Evolutionary conservation across 768 basidiomycete species (phyloP).

Genomic region (Suillus alpinus): DNA sequence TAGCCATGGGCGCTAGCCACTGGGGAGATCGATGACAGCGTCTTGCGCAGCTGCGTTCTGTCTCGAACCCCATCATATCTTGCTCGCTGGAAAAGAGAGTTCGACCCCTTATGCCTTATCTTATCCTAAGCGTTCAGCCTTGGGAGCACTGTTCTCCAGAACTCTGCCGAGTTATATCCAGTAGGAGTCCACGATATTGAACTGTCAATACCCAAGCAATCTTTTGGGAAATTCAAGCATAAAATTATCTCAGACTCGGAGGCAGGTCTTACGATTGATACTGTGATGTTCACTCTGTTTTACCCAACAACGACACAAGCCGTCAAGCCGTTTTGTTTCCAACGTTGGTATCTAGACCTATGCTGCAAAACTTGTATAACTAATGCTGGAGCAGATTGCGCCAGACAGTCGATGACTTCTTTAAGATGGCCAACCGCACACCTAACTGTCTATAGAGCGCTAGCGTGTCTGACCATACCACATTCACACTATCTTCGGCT

Average conservation of each 20-base stretch:
- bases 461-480: slow-evolving; percentile 21
- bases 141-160: slow-evolving; percentile 20
- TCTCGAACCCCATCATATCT: background rate
- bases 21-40: background rate
- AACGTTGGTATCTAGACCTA: slow-evolving; percentile 14
- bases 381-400: slow-evolving; percentile 17
- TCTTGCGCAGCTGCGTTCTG: background rate
- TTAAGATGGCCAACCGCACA: slow-evolving; percentile 31
- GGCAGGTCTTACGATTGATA: slow-evolving; percentile 27
- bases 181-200: slow-evolving; percentile 35
- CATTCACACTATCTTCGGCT: background rate
- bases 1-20: background rate
- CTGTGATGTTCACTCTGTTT: slow-evolving; percentile 31
- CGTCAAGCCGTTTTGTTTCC: slow-evolving; percentile 25
- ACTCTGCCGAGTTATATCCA: slow-evolving; percentile 27
- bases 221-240: slow-evolving; percentile 27
- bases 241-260: slow-evolving; percentile 17
- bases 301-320: slow-evolving; percentile 23
- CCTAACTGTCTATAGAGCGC: slow-evolving; percentile 23
- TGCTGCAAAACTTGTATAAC: background rate
- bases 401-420: slow-evolving; percentile 29
- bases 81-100: background rate
- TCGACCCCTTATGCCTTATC: background rate
- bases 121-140: slow-evolving; percentile 5
- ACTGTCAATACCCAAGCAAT: slow-evolving; percentile 22